Conservation (phyloP, 164 flowering plant genomes). For the Piper longum region DNA sequence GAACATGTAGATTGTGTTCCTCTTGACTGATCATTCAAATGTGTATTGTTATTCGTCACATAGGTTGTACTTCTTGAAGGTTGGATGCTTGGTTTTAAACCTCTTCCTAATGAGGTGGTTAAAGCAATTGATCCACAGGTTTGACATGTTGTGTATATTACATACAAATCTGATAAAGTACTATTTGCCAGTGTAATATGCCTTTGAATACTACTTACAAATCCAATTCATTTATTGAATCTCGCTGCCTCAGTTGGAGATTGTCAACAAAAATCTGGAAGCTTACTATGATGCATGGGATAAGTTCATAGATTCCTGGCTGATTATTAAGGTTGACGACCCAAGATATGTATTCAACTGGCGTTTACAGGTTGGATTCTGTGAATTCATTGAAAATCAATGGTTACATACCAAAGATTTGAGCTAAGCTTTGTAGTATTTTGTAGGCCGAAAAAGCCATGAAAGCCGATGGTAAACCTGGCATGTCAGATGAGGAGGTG, state of each 20-base stretch:
- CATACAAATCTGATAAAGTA: neutral
- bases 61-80: constrained; percentile 88
- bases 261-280: constrained; percentile 67
- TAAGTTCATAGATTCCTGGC: constrained; percentile 71
- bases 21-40: neutral
- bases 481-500: constrained; percentile 94
- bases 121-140: constrained; percentile 59
- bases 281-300: constrained; percentile 94
- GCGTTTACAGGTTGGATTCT: constrained; percentile 74
- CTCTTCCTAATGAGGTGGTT: constrained; percentile 52
- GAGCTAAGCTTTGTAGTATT: neutral
- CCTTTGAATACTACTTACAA: neutral
- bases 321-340: constrained; percentile 78
- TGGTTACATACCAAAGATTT: neutral
- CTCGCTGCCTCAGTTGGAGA: constrained; percentile 46
- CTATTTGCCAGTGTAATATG: neutral
- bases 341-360: constrained; percentile 81
- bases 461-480: constrained; percentile 75
- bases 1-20: neutral
- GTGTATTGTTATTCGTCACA: constrained; percentile 1
- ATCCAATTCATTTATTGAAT: constrained; percentile 1
- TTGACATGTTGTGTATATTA: constrained; percentile 1
- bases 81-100: constrained; percentile 99
- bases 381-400: neutral
- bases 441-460: constrained; percentile 75